These are phyloP conservation scores for Amanita subjunquillea DNA, from an alignment of 768 basidiomycete species.

Conservation along the genomic window DNA sequence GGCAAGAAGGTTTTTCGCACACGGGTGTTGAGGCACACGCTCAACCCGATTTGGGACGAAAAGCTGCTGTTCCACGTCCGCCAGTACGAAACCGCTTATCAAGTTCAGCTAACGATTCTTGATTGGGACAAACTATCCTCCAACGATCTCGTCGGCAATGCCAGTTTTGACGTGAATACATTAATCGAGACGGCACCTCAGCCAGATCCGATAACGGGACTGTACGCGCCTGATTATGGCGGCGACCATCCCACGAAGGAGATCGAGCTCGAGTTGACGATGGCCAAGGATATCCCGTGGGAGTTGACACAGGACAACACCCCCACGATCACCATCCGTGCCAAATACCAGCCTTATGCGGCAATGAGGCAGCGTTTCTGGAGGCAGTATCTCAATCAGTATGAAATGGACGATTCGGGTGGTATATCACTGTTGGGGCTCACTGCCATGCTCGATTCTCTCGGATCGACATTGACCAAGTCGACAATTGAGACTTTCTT, in stretches of 20 bases:
- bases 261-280: constrained; percentile 54
- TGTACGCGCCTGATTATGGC: constrained; percentile 39
- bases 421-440: constrained; percentile 76
- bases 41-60: constrained; percentile 88
- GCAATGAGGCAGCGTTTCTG: constrained; percentile 87
- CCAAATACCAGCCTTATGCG: constrained; percentile 93
- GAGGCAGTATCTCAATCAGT: constrained; percentile 80
- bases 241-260: constrained; percentile 64
- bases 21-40: constrained; percentile 72
- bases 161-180: constrained; percentile 57
- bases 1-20: constrained; percentile 97
- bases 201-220: constrained; percentile 47
- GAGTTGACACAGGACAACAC: constrained; percentile 65
- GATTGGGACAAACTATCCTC: constrained; percentile 94
- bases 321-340: constrained; percentile 61
- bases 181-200: constrained; percentile 60
- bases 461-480: constrained; percentile 82
- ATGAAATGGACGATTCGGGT: constrained; percentile 78
- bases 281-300: constrained; percentile 57
- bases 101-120: constrained; percentile 72
- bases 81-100: constrained; percentile 71
- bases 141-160: constrained; percentile 86
- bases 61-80: constrained; percentile 93
- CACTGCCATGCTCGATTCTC: constrained; percentile 92
- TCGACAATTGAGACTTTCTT: constrained; percentile 81